These are phyloP conservation scores for Plasmodium relictum DNA, from an alignment of 169 alveolate genomes.

Conservation along the genomic window DNA sequence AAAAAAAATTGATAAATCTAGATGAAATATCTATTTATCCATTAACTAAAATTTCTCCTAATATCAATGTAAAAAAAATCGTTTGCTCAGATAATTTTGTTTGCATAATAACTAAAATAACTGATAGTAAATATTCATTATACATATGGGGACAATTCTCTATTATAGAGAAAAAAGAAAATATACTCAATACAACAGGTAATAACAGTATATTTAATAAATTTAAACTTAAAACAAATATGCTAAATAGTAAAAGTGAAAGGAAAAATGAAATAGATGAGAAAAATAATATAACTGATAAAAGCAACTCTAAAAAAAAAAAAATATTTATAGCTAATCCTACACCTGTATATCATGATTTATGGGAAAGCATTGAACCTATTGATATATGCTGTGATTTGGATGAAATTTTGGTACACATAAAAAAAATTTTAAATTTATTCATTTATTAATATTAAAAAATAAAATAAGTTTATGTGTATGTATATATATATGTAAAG, in stretches of 20 bases:
- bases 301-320: neutral
- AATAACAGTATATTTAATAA: conserved; percentile 40
- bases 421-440: neutral
- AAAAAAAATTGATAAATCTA: conserved; percentile 50
- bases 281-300: neutral
- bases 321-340: conserved; percentile 63
- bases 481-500: conserved; percentile 17
- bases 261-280: neutral
- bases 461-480: neutral
- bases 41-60: conserved; percentile 31
- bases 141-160: conserved; percentile 77
- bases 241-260: conserved; percentile 12
- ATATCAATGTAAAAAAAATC: conserved; percentile 71
- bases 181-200: neutral
- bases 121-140: conserved; percentile 28
- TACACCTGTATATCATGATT: conserved; percentile 45
- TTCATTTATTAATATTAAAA: neutral
- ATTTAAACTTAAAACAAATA: conserved; percentile 36
- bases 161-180: conserved; percentile 43
- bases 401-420: conserved; percentile 61
- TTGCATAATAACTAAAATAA: conserved; percentile 46
- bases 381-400: conserved; percentile 74
- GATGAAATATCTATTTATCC: conserved; percentile 77
- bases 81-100: conserved; percentile 75
- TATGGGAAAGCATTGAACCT: conserved; percentile 53